phyloP scores from a whole-genome alignment of 257 asterid species.

The Fraxinus pennsylvanica region DNA sequence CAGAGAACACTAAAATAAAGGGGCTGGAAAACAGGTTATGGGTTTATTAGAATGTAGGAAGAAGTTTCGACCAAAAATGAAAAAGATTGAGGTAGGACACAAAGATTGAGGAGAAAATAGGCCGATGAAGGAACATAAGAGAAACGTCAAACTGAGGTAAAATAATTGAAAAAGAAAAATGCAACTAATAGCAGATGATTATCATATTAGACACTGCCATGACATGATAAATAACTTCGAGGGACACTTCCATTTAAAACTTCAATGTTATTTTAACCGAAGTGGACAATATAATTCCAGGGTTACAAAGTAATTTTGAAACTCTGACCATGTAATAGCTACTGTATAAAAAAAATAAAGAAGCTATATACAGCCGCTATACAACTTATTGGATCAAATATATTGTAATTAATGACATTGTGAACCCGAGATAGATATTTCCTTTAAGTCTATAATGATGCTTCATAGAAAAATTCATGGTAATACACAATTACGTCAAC shows the following conservation, averaged over 20 bases:
- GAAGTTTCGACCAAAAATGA: background rate
- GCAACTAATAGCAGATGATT: background rate
- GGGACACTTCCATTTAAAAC: background rate
- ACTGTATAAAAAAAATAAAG: background rate
- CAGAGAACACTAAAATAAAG: background rate
- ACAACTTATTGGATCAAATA: background rate
- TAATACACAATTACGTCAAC: background rate
- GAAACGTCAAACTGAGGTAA: background rate
- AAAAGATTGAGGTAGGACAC: background rate
- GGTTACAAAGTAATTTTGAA: background rate
- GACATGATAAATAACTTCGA: background rate
- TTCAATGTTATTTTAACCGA: background rate
- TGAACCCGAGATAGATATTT: background rate
- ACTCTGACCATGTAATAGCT: background rate
- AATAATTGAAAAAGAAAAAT: background rate
- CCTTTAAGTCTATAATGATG: background rate
- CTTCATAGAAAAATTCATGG: background rate
- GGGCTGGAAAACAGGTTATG: background rate
- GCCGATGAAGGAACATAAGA: background rate
- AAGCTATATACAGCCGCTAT: background rate
- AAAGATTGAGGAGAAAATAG: background rate
- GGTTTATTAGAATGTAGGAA: background rate
- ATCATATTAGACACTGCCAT: background rate
- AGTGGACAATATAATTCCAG: background rate
- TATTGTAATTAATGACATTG: background rate